Base-by-base conservation (phyloP, 192 early-diverging fungal species). In the Coemansia sp. region DNA sequence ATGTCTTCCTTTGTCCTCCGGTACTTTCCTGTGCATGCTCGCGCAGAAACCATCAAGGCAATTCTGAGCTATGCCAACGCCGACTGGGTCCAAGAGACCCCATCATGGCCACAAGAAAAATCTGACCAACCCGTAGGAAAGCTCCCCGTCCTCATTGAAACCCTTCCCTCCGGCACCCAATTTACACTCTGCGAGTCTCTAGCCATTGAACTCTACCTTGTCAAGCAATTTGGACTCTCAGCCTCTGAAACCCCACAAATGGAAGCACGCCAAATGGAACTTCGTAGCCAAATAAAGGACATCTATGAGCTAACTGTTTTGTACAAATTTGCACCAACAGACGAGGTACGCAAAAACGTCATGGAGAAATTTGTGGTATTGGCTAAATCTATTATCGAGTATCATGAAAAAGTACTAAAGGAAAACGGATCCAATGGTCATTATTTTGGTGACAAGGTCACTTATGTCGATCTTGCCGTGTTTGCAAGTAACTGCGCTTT, bases 151-250 rank as follows among this genome's bases (percentile, higher is more conserved):
- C 69, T 87, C 7, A 65, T 72, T 7, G 83, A 85, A 52, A 77
- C 55, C 28, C 56, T 61, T 16, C 38, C 59, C 5, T 57, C 72
- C 8, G 67, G 68, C 14, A 58, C 58, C 11, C 33, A 51, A 8
- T 69, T 83, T 45, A 30, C 64, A 3, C 59, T 87, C 0, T 61
- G 77, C 38, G 83, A 87, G 14, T 67, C 80, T 0, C 58, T 67
- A 3, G 75, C 81, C 3, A 87, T 87, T 33, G 82, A 82, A 40
- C 69, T 78, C 10, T 85, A 85, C 45, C 72, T 87, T 0, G 65
- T 77, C 18, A 40, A 48, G 51, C 84, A 77, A 63, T 75, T 79
- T 56, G 68, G 55, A 11, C 58, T 82, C 8, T 52, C 56, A 45
- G 80, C 69, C 18, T 32, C 60, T 3, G 56, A 64, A n/a, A 58